Base-by-base conservation (phyloP, 108 stramenopile genomes). In the Bacterosira constricta region DNA sequence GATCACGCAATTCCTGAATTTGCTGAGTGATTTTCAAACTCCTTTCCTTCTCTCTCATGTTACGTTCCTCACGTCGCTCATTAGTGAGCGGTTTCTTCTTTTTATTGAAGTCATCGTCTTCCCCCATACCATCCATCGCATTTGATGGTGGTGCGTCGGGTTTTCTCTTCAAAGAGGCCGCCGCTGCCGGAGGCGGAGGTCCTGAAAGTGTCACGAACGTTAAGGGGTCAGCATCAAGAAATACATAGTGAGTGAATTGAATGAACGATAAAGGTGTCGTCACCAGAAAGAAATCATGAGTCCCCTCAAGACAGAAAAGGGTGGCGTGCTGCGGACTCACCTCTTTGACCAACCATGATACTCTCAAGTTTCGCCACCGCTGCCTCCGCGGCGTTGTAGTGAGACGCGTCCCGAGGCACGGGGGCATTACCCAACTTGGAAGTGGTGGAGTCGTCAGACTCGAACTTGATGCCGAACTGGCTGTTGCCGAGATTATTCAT, bases 21-120 rank as follows among this genome's bases (percentile, higher is more conserved):
- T 95, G 90, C 44, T 75, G 81, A 6, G 91, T 86, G 39, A 95
- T 95, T 31, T 90, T 88, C 63, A 92, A 87, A 75, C 89, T 90
- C 34, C 94, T 80, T 52, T 92, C 91, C 73, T 95, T 95, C 60
- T 95, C 94, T 37, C 94, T 77, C 65, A 85, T 78, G 69, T 95
- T 95, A 4, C 94, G 79, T 65, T 95, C 93, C 63, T 92, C 90
- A 8, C 93, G 79, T 26, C 88, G 89, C 44, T 74, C 64, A 23
- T 81, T 81, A 47, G 76, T 77, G 17, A 81, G 53, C 6, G 49
- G 64, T 54, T 80, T 83, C 71, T 83, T 83, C 71, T 83, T 86
- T 36, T 69, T 69, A 17, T 41, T 34, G 38, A 38, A 35, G 23
- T 21, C 37, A 8, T 46, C 68, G 42, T 9, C 68, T 9, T 9